Conservation (phyloP, 1,284 basidiomycete species). For the Cryptococcus wingfieldii region DNA sequence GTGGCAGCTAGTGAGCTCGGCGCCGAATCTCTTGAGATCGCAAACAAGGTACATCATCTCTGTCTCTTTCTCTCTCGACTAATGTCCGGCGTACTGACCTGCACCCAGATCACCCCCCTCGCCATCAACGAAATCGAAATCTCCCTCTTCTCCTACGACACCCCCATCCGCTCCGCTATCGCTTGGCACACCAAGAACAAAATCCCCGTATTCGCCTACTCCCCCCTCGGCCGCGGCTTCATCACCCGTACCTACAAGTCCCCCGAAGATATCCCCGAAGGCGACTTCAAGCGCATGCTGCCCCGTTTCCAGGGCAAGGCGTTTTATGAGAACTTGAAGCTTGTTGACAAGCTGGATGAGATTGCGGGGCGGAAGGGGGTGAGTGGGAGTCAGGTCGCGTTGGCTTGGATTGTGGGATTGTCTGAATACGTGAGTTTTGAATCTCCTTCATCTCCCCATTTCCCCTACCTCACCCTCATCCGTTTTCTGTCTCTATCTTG, state of each 20-base stretch:
- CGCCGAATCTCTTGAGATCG: slow-evolving; percentile 13
- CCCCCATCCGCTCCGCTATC: slow-evolving; percentile 49
- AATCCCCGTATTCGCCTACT: slow-evolving; percentile 58
- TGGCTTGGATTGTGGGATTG: slow-evolving; percentile 59
- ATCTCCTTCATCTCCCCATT: background rate
- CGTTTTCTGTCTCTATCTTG: background rate
- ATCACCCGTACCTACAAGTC: slow-evolving; percentile 55
- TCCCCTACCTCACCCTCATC: background rate
- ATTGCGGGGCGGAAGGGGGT: slow-evolving; percentile 55
- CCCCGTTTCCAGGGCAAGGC: slow-evolving; percentile 50
- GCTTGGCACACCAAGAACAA: slow-evolving; percentile 51
- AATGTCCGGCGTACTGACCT: background rate
- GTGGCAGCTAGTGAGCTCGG: slow-evolving; percentile 31
- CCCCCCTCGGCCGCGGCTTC: slow-evolving; percentile 60
- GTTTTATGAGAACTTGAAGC: slow-evolving; percentile 56
- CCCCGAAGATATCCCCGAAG: slow-evolving; percentile 53
- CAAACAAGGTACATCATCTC: slow-evolving; percentile 17
- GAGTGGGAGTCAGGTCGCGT: slow-evolving; percentile 57
- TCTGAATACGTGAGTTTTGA: slow-evolving; percentile 48
- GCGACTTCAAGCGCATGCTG: slow-evolving; percentile 18
- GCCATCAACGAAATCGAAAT: slow-evolving; percentile 57
- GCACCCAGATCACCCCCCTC: slow-evolving; percentile 51
- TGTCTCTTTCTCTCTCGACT: background rate
- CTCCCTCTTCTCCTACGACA: slow-evolving; percentile 54
- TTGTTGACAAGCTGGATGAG: slow-evolving; percentile 53